Conservation (phyloP, 371 early-diverging fungal species). For the Circinella minor region DNA sequence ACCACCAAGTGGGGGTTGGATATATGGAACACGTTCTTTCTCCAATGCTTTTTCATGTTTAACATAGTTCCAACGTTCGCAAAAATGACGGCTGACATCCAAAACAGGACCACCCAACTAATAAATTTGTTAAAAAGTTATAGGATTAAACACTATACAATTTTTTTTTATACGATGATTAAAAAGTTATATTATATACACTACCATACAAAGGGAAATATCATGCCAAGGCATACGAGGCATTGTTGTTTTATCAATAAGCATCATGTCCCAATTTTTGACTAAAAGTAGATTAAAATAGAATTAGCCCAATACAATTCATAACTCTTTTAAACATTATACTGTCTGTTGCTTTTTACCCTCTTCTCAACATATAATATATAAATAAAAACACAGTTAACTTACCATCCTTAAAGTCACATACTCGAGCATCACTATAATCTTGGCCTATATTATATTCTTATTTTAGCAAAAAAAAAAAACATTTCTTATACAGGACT, state of each 20-base stretch:
- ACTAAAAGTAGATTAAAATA: slow-evolving; percentile 37
- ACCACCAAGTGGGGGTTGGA: slow-evolving; percentile 56
- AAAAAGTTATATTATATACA: slow-evolving; percentile 18
- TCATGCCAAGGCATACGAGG: slow-evolving; percentile 98
- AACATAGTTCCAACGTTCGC: slow-evolving; percentile 93
- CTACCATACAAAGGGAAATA: slow-evolving; percentile 74
- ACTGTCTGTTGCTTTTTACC: neutral
- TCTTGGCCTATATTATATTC: slow-evolving; percentile 70
- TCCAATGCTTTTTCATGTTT: slow-evolving; percentile 58
- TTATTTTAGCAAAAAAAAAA: neutral
- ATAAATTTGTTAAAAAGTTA: neutral
- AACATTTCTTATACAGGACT: neutral
- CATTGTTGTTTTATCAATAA: slow-evolving; percentile 67
- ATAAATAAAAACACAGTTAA: neutral
- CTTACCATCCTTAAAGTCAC: slow-evolving; percentile 84
- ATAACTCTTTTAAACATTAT: too few species aligned
- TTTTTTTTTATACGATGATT: neutral
- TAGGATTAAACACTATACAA: neutral
- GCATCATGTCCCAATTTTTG: slow-evolving; percentile 59
- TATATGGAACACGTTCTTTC: slow-evolving; percentile 39
- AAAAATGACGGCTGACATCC: slow-evolving; percentile 90
- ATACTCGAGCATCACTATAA: slow-evolving; percentile 90
- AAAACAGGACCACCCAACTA: slow-evolving; percentile 77
- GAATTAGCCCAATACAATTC: too few species aligned
- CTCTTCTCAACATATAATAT: neutral